phyloP scores from a whole-genome alignment of 352 stramenopile species.

The Thraustotheca clavata region DNA sequence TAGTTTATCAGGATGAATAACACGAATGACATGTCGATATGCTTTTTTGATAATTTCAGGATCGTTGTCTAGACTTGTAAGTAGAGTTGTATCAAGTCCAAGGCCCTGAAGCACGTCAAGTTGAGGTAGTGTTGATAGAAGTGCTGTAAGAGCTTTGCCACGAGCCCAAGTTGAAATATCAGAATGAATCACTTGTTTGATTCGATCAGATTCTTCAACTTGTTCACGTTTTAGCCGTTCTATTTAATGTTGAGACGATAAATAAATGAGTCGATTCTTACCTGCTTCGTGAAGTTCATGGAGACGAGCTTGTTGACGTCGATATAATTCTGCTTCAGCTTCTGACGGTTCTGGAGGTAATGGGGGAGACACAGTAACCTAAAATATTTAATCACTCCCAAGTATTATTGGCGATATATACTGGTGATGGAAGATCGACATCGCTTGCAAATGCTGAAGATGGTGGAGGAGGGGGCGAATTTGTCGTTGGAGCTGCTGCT shows the following conservation, averaged over 20 bases:
- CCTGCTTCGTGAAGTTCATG: slow-evolving; percentile 73
- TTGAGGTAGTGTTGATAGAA: slow-evolving; percentile 81
- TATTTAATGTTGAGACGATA: not conserved
- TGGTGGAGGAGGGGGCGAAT: not conserved
- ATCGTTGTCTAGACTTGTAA: slow-evolving; percentile 70
- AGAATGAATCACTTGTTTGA: slow-evolving; percentile 66
- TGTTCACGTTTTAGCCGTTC: slow-evolving; percentile 50
- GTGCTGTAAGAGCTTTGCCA: slow-evolving; percentile 69
- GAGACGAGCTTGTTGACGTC: slow-evolving; percentile 71
- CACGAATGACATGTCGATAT: slow-evolving; percentile 72
- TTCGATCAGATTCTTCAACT: slow-evolving; percentile 65
- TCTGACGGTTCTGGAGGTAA: slow-evolving; percentile 59
- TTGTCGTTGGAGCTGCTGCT: not conserved
- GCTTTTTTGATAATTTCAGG: slow-evolving; percentile 76
- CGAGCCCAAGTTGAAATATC: slow-evolving; percentile 77
- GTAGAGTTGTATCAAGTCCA: slow-evolving; percentile 57
- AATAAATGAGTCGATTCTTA: slow-evolving; percentile 28
- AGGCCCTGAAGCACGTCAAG: slow-evolving; percentile 65
- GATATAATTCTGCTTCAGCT: slow-evolving; percentile 66
- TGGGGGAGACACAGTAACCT: slow-evolving; percentile 29
- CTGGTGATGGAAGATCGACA: slow-evolving; percentile 31
- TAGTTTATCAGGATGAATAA: slow-evolving; percentile 84
- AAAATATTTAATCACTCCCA: not conserved
- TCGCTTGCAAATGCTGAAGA: not conserved
- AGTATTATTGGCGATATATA: slow-evolving; percentile 22